Base-by-base conservation (phyloP, 768 basidiomycete genomes). In the Cystobasidium onofrii region DNA sequence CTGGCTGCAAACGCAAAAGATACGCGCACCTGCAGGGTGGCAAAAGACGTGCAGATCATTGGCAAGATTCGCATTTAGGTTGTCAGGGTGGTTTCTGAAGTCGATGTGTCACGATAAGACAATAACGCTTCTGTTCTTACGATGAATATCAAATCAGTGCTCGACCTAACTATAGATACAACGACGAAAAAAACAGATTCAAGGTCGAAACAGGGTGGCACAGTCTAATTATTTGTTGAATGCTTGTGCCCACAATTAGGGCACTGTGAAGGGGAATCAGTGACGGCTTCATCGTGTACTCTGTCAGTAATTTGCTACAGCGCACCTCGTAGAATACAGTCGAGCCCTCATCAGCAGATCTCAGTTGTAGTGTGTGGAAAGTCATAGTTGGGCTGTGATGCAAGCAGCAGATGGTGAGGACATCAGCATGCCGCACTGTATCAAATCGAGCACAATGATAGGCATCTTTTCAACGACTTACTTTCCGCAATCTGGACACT, bases 321-420 rank as follows among this genome's bases (percentile, higher is more conserved):
- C 73, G 20, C 50, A 74, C 50, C 39, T 75, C 75, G 60, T 75
- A 75, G 36, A 73, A 75, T 1, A 75, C 75, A 10, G 75, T 75
- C 20, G 74, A 52, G 33, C 75, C 75, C 41, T 75, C 75, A 44
- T 75, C 75, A 18, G 75, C 75, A n/a, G 75, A 75, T 41, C 72
- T 39, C 25, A 73, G 25, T 34, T 75, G 75, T 63, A 73, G 60
- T 15, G 75, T 75, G 50, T 71, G 54, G 43, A 71, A 75, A 12
- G 46, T 29, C 73, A 69, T 67, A 9, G 63, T 65, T 29, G 64
- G 73, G 52, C 71, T 73, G 54, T 57, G 41, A 41, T 34, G 15
- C 4, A 6, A 31, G 64, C 17, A 44, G 64, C 6, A 31, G 31
- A 23, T 4, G 15, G 7, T 20, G 41, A 20, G 4, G 9, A 36